These are phyloP conservation scores for Blastocystis sp. DNA, from an alignment of 352 stramenopile genomes.

Conservation along the genomic window DNA sequence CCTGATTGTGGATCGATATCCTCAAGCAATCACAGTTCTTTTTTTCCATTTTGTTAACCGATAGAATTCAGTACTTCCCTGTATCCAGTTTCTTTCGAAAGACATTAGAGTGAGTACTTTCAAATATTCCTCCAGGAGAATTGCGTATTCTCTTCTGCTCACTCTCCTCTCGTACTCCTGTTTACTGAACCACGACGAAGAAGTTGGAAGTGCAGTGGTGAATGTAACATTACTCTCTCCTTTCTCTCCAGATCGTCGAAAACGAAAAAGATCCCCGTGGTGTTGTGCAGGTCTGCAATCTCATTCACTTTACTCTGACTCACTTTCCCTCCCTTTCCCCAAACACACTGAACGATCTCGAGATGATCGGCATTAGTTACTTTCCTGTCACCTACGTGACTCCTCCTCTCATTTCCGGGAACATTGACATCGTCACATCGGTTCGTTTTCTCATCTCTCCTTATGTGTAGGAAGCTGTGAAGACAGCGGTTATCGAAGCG, in stretches of 20 bases:
- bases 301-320: not conserved
- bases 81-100: not conserved
- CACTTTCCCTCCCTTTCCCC: not conserved
- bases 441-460: not conserved
- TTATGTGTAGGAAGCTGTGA: not conserved
- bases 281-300: conserved; percentile 17
- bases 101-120: conserved; percentile 27
- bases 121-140: not conserved
- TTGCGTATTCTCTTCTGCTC: not conserved
- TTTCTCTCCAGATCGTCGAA: conserved; percentile 1
- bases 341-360: conserved; percentile 19
- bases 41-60: not conserved
- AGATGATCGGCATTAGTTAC: conserved; percentile 2
- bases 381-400: conserved; percentile 54
- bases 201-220: not conserved
- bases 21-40: not conserved
- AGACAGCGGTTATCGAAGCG: not conserved
- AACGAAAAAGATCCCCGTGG: conserved; percentile 43
- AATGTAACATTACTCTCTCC: not conserved
- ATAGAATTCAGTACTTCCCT: not conserved
- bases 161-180: not conserved
- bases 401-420: conserved; percentile 13
- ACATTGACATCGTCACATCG: conserved; percentile 14
- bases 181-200: not conserved
- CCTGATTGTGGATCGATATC: not conserved